These are phyloP conservation scores for Silene latifolia DNA, from an alignment of 148 eudicot species.

Conservation along the genomic window DNA sequence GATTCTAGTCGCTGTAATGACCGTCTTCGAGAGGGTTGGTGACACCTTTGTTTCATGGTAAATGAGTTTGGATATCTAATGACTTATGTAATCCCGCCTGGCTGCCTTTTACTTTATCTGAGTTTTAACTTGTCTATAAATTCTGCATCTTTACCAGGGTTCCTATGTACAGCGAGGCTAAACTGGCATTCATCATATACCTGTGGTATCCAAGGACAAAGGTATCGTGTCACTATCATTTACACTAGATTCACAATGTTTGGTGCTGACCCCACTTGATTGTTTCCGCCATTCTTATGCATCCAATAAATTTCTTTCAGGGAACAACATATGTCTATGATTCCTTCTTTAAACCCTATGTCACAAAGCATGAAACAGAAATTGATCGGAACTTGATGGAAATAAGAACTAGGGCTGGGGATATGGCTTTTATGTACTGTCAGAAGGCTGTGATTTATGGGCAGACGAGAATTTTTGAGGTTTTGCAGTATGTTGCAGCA, in stretches of 20 bases:
- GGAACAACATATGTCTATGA: conserved; percentile 88
- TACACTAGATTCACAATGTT: neutral
- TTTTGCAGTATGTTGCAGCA: conserved; percentile 81
- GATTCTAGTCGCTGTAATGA: conserved; percentile 80
- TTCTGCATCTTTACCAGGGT: conserved; percentile 48
- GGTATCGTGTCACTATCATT: conserved; percentile 32
- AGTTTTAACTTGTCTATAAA: conserved; percentile 3
- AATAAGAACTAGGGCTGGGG: conserved; percentile 84
- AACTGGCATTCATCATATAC: conserved; percentile 79
- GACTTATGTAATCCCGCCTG: neutral
- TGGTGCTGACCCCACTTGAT: neutral
- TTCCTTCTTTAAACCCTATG: conserved; percentile 78
- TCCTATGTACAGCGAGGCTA: conserved; percentile 97
- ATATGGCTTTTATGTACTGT: conserved; percentile 64
- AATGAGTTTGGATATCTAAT: neutral
- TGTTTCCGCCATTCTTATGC: conserved; percentile 7
- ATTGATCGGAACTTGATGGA: conserved; percentile 87
- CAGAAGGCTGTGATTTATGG: conserved; percentile 66
- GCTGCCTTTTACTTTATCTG: neutral
- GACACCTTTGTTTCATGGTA: conserved; percentile 93
- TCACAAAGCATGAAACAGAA: conserved; percentile 83
- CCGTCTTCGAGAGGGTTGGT: conserved; percentile 74
- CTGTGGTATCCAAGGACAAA: conserved; percentile 88
- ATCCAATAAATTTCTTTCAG: conserved; percentile 33
- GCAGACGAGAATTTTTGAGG: conserved; percentile 79